Conservation (phyloP, 352 stramenopile genomes). For the Phytophthora fragariaefolia region DNA sequence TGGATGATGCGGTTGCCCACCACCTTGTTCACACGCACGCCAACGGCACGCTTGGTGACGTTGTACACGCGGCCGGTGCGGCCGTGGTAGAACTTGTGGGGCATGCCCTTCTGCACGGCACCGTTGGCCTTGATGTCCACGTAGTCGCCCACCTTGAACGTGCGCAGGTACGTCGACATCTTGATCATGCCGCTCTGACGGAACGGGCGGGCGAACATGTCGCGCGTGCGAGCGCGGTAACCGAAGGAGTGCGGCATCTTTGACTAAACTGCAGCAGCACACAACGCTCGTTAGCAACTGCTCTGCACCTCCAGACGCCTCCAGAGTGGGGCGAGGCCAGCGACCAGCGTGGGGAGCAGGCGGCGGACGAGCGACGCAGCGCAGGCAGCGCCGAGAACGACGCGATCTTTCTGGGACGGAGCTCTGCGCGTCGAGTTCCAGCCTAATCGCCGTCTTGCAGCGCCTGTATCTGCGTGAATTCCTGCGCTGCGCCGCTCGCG, state of each 20-base stretch:
- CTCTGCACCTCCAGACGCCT: constrained; percentile 7
- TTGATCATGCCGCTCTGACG: constrained; percentile 96
- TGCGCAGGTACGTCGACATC: constrained; percentile 98
- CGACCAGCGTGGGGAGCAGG: constrained; percentile 1
- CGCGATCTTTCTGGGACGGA: constrained; percentile 3
- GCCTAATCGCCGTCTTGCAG: constrained; percentile 5
- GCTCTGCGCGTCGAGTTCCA: background rate
- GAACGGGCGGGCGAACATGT: constrained; percentile 99
- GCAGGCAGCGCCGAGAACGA: constrained; percentile 1
- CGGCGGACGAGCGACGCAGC: background rate
- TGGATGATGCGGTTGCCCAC: constrained; percentile 98
- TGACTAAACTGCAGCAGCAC: constrained; percentile 42
- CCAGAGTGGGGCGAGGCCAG: constrained; percentile 1
- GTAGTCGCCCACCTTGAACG: constrained; percentile 99
- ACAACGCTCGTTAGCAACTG: constrained; percentile 33
- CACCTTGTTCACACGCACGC: constrained; percentile 99
- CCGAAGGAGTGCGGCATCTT: constrained; percentile 99
- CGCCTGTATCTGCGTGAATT: constrained; percentile 36
- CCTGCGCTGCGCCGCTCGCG: constrained; percentile 1
- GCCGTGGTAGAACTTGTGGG: constrained; percentile 99
- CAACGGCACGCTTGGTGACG: constrained; percentile 98
- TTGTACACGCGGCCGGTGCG: constrained; percentile 99
- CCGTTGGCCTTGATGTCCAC: constrained; percentile 99
- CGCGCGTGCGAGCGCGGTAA: constrained; percentile 98
- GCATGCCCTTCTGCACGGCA: constrained; percentile 99